Conservation (phyloP, 805 yeast genomes). For the Myxozyma monticola region DNA sequence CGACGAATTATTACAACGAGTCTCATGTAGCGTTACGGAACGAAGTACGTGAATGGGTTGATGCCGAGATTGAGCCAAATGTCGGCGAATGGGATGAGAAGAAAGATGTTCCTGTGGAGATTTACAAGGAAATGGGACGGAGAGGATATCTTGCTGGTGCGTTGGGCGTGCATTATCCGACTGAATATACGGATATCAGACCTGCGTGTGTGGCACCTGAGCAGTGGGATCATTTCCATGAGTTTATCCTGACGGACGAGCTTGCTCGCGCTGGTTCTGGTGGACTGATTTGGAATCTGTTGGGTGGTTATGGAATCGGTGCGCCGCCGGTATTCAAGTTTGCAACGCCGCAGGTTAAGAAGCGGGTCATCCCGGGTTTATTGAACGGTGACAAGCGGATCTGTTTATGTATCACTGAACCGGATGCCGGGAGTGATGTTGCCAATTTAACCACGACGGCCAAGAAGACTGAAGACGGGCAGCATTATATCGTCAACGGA, state of each 20-base stretch:
- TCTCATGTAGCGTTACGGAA: conserved; percentile 44
- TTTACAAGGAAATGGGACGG: conserved; percentile 39
- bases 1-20: conserved; percentile 43
- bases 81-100: conserved; percentile 47
- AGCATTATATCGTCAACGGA: conserved; percentile 44
- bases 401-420: conserved; percentile 47
- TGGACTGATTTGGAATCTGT: conserved; percentile 44
- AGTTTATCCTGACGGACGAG: conserved; percentile 43
- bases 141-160: conserved; percentile 46
- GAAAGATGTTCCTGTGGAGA: conserved; percentile 37
- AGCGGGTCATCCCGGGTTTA: conserved; percentile 42
- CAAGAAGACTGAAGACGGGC: conserved; percentile 42
- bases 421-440: conserved; percentile 48
- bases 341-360: conserved; percentile 38
- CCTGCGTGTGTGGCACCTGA: conserved; percentile 43
- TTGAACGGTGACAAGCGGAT: conserved; percentile 43
- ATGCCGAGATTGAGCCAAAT: conserved; percentile 42
- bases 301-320: conserved; percentile 47
- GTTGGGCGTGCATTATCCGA: conserved; percentile 42
- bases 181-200: conserved; percentile 41
- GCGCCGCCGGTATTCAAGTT: conserved; percentile 44
- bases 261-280: conserved; percentile 44
- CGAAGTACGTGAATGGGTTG: conserved; percentile 45
- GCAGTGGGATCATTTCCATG: conserved; percentile 45
- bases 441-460: conserved; percentile 46